phyloP scores from a whole-genome alignment of 306 rosid genomes.

The Cyamopsis tetragonoloba region DNA sequence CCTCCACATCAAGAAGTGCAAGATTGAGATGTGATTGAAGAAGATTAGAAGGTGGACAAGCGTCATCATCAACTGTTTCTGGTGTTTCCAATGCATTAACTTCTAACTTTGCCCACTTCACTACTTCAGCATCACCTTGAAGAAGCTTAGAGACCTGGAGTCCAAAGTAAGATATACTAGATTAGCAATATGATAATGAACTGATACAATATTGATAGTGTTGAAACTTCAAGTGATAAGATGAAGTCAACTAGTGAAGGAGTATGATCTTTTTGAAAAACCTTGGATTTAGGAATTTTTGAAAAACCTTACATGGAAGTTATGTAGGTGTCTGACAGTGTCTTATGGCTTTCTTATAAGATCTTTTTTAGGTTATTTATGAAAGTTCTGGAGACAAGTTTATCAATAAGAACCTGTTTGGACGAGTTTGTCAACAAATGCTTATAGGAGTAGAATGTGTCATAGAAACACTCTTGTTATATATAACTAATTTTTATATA shows the following conservation, averaged over 20 bases:
- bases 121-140: slow-evolving; percentile 65
- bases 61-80: slow-evolving; percentile 53
- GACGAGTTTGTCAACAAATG: too few relatives aligned
- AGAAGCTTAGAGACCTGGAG: slow-evolving; percentile 77
- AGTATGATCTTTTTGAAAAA: neutral
- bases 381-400: too few relatives aligned
- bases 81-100: slow-evolving; percentile 43
- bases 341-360: too few relatives aligned
- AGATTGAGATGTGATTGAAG: slow-evolving; percentile 86
- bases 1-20: slow-evolving; percentile 91
- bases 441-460: too few relatives aligned
- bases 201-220: neutral
- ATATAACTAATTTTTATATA: too few relatives aligned
- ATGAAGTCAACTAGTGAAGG: slow-evolving; percentile 4
- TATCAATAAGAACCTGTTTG: too few relatives aligned
- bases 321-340: too few relatives aligned
- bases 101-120: slow-evolving; percentile 82
- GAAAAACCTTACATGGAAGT: too few relatives aligned
- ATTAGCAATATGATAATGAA: neutral
- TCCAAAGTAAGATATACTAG: slow-evolving; percentile 14
- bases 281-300: too few relatives aligned
- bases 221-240: slow-evolving; percentile 9
- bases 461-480: too few relatives aligned
- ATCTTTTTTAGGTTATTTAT: too few relatives aligned
- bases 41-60: slow-evolving; percentile 54